phyloP scores from a whole-genome alignment of 225 moss, liverwort and hornwort genomes.

The Pseudoscleropodium purum region DNA sequence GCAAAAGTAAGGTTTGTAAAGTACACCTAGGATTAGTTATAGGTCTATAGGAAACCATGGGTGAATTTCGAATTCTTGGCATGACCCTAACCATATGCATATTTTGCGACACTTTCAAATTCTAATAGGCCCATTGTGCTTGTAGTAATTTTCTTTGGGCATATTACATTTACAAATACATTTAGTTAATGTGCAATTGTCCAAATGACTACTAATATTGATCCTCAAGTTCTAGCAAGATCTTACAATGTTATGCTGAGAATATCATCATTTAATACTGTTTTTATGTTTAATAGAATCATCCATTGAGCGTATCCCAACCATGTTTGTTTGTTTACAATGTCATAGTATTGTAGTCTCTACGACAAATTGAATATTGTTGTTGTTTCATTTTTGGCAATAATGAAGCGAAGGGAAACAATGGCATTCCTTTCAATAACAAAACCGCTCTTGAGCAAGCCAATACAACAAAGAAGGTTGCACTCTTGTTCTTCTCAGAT shows the following conservation, averaged over 20 bases:
- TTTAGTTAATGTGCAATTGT: neutral
- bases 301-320: neutral
- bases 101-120: neutral
- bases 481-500: neutral
- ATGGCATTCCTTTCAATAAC: neutral
- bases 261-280: neutral
- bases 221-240: neutral
- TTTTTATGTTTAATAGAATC: neutral
- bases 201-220: neutral
- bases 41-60: neutral
- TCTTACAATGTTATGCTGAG: neutral
- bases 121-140: neutral
- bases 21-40: neutral
- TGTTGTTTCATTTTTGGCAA: neutral
- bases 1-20: neutral
- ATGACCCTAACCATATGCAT: neutral
- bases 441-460: neutral
- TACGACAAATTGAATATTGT: neutral
- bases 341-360: neutral
- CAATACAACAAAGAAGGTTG: conserved; percentile 26
- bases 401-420: conserved; percentile 1
- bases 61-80: neutral
- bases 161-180: neutral
- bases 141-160: neutral
- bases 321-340: neutral